Conservation (phyloP, 202 grass and related monocot genomes). For the Dendrocalamus latiflorus region DNA sequence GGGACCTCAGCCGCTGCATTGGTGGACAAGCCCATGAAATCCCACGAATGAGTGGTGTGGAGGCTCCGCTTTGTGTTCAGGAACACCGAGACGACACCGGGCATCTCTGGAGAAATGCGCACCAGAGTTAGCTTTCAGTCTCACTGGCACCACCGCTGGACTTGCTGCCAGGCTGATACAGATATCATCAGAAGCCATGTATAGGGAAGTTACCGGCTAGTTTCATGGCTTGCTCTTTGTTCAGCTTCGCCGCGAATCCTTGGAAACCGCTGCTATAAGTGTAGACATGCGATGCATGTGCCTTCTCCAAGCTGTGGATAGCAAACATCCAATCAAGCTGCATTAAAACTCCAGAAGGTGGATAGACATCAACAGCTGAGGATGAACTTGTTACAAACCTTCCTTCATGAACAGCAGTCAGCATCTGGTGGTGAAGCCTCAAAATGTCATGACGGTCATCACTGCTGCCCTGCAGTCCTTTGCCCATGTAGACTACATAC, state of each 20-base stretch:
- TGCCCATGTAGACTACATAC: conserved; percentile 82
- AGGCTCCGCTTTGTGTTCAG: conserved; percentile 60
- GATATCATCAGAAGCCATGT: not conserved
- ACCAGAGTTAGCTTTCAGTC: not conserved
- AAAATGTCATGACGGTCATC: conserved; percentile 10
- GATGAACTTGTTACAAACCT: conserved; percentile 27
- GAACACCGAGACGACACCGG: conserved; percentile 58
- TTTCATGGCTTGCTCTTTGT: conserved; percentile 45
- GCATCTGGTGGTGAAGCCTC: conserved; percentile 59
- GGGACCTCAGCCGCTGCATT: conserved; percentile 50
- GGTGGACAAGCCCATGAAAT: conserved; percentile 65
- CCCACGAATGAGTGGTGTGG: conserved; percentile 75
- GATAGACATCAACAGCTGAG: not conserved
- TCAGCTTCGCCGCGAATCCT: conserved; percentile 72
- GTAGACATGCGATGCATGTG: conserved; percentile 54
- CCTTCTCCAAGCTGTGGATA: conserved; percentile 51
- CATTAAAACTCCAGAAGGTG: not conserved
- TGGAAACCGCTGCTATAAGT: conserved; percentile 52
- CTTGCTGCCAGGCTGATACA: not conserved
- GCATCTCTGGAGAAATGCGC: conserved; percentile 48
- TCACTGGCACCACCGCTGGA: not conserved
- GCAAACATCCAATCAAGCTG: not conserved
- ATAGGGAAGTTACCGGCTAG: conserved; percentile 37
- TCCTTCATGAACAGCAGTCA: conserved; percentile 61
- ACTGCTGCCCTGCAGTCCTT: not conserved